phyloP scores from a whole-genome alignment of 164 flowering plant species.

The Taxillus chinensis region DNA sequence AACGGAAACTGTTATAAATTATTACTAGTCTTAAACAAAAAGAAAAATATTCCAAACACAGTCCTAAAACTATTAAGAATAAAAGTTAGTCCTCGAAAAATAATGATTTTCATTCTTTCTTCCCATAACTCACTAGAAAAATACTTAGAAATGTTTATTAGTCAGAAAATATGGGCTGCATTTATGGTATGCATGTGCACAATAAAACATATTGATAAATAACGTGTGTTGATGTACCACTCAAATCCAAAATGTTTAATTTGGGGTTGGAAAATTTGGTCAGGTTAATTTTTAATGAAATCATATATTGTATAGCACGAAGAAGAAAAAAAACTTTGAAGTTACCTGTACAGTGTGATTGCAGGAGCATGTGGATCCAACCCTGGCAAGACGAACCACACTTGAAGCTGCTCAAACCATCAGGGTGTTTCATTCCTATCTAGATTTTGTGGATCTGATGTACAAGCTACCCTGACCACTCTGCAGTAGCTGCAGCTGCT shows the following conservation, averaged over 20 bases:
- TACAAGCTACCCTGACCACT: slow-evolving; percentile 33
- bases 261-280: neutral
- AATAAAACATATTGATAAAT: neutral
- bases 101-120: no score
- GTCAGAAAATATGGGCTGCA: no score
- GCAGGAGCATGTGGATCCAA: slow-evolving; percentile 28
- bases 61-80: no score
- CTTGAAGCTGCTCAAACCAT: slow-evolving; percentile 14
- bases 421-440: slow-evolving; percentile 31
- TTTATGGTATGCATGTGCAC: no score
- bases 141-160: no score
- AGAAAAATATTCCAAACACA: no score
- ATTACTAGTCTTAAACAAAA: no score
- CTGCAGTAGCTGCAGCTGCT: slow-evolving; percentile 27
- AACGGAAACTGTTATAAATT: no score
- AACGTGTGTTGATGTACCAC: neutral
- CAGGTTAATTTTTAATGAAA: neutral
- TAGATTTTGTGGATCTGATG: slow-evolving; percentile 33
- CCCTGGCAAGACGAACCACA: slow-evolving; percentile 14
- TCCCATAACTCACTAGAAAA: no score
- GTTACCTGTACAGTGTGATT: slow-evolving; percentile 59
- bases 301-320: neutral
- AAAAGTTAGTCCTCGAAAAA: no score
- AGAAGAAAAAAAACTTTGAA: neutral
- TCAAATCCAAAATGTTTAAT: neutral